Base-by-base conservation (phyloP, 164 flowering plant species). In the Vitis rotundifolia region DNA sequence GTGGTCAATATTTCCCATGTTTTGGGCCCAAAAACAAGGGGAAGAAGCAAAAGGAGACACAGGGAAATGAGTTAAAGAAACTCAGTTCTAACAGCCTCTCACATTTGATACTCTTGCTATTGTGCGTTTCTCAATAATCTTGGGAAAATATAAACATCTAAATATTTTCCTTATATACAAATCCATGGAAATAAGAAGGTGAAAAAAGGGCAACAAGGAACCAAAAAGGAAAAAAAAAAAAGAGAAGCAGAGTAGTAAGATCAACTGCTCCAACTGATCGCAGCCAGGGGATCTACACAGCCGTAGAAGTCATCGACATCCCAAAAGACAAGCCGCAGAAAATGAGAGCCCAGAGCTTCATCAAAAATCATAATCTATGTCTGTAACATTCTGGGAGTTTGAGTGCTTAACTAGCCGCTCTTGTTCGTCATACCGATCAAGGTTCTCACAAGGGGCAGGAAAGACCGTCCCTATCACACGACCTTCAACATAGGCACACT, bases 381-480 rank as follows among this genome's bases (percentile, higher is more conserved):
- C 95, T 44, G 97, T 86, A 16, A 77, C 52, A 69, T 95, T 95
- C 67, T 86, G 90, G 7, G 84, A 83, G 2, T 57, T 71, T 3
- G 98, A 91, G 13, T 64, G 86, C 74, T 81, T 86, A 5, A 95
- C 79, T 18, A 93, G 80, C 52, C 49, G 63, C 37, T 48, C 91
- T 60, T 86, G 79, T 78, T 92, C 97, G 49, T 95, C 85, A 31
- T 92, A 95, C 14, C 61, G 81, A 64, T 95, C 99, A 26, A 95
- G 92, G 70, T 93, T 92, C 54, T 85, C 93, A 47, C 99, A 95
- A 1, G 98, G 97, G 6, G 91, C 81, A 10, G 99, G 99, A 73
- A 87, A 93, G 66, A 92, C 70, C 55, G 88, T 67, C 15, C 99
- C 98, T 10, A 90, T 82, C 4, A 93, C 98, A 5, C 90, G 86